A percentile compares a stretch with the other conserved stretches of the same genome.
Conservation (phyloP, 2,329 filamentous ascomycete species). For the Daldinia sp. region DNA sequence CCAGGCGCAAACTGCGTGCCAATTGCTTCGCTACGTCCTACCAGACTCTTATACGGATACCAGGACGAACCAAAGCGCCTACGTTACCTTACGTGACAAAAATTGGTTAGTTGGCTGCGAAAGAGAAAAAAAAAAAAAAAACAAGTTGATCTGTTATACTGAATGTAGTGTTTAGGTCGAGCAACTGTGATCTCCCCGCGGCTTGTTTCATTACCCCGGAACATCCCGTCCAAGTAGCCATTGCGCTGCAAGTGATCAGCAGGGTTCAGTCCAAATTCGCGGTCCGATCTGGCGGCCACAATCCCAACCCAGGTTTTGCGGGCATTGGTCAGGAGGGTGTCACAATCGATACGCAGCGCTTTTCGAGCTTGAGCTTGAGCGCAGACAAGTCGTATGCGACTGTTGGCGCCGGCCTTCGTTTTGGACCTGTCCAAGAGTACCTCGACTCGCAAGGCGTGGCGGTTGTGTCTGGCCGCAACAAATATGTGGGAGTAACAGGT, state of each 20-base stretch:
- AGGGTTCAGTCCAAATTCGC: conserved; percentile 4
- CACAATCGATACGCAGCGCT: conserved; percentile 4
- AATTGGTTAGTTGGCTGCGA: not conserved
- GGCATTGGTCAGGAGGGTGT: conserved; percentile 5
- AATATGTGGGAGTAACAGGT: conserved; percentile 31
- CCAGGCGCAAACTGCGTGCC: not conserved
- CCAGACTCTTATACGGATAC: conserved; percentile 1
- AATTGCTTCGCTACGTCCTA: conserved; percentile 7
- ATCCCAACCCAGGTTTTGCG: conserved; percentile 7
- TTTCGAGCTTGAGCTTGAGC: not conserved
- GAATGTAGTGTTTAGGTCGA: not conserved
- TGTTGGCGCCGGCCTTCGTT: conserved; percentile 1
- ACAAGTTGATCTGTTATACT: not conserved
- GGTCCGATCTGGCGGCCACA: conserved; percentile 1
- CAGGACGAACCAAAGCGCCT: not conserved
- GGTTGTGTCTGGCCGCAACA: conserved; percentile 4
- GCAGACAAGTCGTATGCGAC: conserved; percentile 3
- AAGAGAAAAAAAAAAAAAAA: not conserved
- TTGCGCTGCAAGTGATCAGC: conserved; percentile 5
- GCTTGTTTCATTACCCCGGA: conserved; percentile 8
- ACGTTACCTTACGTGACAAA: not conserved
- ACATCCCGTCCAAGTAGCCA: not conserved
- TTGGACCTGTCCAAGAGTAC: conserved; percentile 1
- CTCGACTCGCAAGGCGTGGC: conserved; percentile 5
- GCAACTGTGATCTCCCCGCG: conserved; percentile 4